A percentile compares a stretch with the other conserved stretches of the same genome.
Conservation (phyloP, 345 rosid species). For the Stellera chamaejasme region DNA sequence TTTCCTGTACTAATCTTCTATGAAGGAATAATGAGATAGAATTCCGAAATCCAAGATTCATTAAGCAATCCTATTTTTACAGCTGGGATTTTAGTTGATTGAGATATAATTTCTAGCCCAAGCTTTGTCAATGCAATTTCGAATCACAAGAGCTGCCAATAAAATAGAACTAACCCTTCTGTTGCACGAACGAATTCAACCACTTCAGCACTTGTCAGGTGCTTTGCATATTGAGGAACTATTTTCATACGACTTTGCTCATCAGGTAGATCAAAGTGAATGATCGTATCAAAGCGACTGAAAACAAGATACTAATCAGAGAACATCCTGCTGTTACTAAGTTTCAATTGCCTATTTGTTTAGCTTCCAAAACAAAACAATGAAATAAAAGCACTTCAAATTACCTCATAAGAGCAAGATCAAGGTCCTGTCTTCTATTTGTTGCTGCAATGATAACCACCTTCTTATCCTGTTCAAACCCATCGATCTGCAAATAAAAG, state of each 20-base stretch:
- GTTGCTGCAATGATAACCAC: conserved; percentile 92
- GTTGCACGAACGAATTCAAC: conserved; percentile 59
- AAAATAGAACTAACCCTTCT: conserved; percentile 35
- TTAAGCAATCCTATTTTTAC: no score
- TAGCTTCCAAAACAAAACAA: conserved; percentile 4
- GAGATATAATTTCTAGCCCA: no score
- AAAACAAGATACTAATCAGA: conserved; percentile 9
- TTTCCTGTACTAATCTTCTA: no score
- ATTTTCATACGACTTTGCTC: conserved; percentile 57
- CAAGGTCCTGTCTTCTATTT: conserved; percentile 93
- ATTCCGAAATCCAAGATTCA: no score
- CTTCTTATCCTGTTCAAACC: conserved; percentile 90
- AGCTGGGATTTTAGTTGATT: no score
- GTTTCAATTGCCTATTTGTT: no score
- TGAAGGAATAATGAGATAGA: no score
- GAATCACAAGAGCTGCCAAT: not conserved
- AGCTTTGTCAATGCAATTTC: no score
- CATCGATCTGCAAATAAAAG: conserved; percentile 61
- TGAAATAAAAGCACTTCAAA: not conserved
- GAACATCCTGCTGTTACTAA: not conserved
- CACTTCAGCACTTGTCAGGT: conserved; percentile 54
- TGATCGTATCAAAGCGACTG: conserved; percentile 94
- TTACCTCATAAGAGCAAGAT: conserved; percentile 87
- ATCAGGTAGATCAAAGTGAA: conserved; percentile 72
- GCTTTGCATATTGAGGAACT: conserved; percentile 81